Evolutionary conservation across 306 rosid genomes (phyloP), one percentile per base, ranked within the genome.

Genomic region (Castanopsis chinensis): DNA sequence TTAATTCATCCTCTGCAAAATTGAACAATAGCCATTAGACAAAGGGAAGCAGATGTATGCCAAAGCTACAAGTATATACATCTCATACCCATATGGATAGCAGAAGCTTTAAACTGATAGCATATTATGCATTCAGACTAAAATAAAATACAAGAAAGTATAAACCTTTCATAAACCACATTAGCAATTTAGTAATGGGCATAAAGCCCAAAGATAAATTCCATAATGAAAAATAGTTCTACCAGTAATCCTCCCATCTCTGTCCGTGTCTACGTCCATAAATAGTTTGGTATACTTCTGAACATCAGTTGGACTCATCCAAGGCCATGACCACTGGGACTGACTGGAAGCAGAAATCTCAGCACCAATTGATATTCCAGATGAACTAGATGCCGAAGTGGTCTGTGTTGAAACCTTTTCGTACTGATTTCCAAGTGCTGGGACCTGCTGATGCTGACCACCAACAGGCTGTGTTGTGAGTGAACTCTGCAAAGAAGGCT

Each of bases 241-340:
- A 96, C 99, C 99, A 3, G 94, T 96, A 72, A 96, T 93, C 87
- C 90, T 96, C 72, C 98, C 99, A 83, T 96, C 99, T 87, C 92
- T 89, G 82, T 96, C 99, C 1, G 89, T 89, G 86, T 96, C 99
- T 72, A 96, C 99, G 82, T 89, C 94, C 84, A 90, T 78, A 83
- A 96, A 96, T 37, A 96, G 97, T 87, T 91, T 91, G 28, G 87
- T 81, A 79, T 96, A 96, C 88, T 90, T 96, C 87, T 96, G 96
- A 85, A 90, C 89, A 87, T 92, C 94, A 79, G 82, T 86, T 79
- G 78, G 91, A 63, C 90, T 81, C 92, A 96, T 93, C 88, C 90
- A 88, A 71, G 99, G 99, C 98, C 99, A 96, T 12, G 89, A 83
- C 79, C 78, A 54, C 65, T 86, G 97, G 73, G 94, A 78, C 83